Conservation (phyloP, 805 yeast genomes). For the Ogataea trehalophila region DNA sequence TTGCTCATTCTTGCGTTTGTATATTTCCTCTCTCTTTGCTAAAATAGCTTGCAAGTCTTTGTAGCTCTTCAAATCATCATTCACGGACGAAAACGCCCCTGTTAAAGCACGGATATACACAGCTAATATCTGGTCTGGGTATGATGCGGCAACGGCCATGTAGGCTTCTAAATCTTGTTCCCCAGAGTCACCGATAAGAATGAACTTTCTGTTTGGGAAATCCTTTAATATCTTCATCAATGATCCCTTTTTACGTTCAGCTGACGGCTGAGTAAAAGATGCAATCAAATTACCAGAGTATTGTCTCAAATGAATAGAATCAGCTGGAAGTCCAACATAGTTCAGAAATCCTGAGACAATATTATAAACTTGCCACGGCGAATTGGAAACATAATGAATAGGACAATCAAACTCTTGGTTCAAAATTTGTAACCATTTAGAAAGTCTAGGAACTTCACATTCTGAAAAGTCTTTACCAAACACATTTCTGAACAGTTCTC, state of each 20-base stretch:
- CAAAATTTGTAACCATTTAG: constrained; percentile 64
- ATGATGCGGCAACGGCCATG: constrained; percentile 54
- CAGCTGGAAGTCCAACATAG: constrained; percentile 58
- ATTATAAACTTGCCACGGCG: constrained; percentile 85
- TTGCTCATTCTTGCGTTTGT: neutral
- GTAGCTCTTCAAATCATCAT: constrained; percentile 33
- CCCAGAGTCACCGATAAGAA: constrained; percentile 92
- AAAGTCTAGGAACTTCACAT: constrained; percentile 73
- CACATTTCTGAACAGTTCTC: constrained; percentile 75
- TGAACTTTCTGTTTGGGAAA: constrained; percentile 72
- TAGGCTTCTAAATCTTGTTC: constrained; percentile 95
- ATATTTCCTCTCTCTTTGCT: constrained; percentile 4
- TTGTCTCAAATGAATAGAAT: constrained; percentile 83
- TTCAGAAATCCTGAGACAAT: constrained; percentile 54
- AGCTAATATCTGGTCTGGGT: constrained; percentile 62
- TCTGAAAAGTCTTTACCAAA: constrained; percentile 59
- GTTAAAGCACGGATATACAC: constrained; percentile 79
- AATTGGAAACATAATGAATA: constrained; percentile 89
- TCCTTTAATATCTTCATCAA: constrained; percentile 61
- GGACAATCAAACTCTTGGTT: constrained; percentile 38
- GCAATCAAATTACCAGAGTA: constrained; percentile 79
- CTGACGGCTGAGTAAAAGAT: constrained; percentile 82
- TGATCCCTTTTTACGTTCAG: constrained; percentile 69
- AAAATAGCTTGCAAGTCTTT: constrained; percentile 19
- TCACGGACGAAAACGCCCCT: constrained; percentile 55